phyloP scores from a whole-genome alignment of 2,329 filamentous ascomycete genomes.

The Grosmannia clavigera region DNA sequence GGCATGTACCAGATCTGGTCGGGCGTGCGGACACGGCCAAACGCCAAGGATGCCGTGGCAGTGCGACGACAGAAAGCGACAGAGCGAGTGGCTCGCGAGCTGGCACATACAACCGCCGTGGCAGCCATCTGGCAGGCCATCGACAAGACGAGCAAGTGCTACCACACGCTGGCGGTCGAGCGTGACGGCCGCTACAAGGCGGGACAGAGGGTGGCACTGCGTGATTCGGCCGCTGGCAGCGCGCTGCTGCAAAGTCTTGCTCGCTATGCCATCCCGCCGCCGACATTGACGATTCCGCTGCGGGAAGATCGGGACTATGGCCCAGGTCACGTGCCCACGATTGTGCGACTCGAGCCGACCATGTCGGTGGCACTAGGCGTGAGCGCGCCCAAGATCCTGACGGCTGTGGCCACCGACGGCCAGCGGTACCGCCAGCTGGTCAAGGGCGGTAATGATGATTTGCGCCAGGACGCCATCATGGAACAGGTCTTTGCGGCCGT shows the following conservation, averaged over 20 bases:
- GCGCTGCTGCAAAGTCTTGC: conserved; percentile 50
- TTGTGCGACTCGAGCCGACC: conserved; percentile 56
- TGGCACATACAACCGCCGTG: conserved; percentile 41
- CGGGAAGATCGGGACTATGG: conserved; percentile 63
- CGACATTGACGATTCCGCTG: conserved; percentile 75
- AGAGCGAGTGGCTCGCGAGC: conserved; percentile 48
- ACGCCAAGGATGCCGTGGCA: conserved; percentile 61
- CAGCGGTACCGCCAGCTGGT: conserved; percentile 76
- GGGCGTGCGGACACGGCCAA: conserved; percentile 55
- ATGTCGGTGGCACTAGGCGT: conserved; percentile 84
- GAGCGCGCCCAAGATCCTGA: conserved; percentile 88
- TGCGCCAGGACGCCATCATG: conserved; percentile 97
- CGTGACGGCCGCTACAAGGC: conserved; percentile 55
- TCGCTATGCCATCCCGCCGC: conserved; percentile 65
- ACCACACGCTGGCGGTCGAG: conserved; percentile 52
- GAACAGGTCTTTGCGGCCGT: conserved; percentile 98
- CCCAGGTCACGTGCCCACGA: conserved; percentile 48
- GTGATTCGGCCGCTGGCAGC: conserved; percentile 48
- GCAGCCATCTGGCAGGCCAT: conserved; percentile 56
- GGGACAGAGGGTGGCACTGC: conserved; percentile 44
- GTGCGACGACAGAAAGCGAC: conserved; percentile 64
- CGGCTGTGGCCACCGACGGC: conserved; percentile 67
- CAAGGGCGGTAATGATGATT: conserved; percentile 90
- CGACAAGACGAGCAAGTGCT: conserved; percentile 58
- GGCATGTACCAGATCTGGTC: conserved; percentile 96